Evolutionary conservation across 73 alveolate genomes (phyloP).

Genomic region (Stentor coeruleus): DNA sequence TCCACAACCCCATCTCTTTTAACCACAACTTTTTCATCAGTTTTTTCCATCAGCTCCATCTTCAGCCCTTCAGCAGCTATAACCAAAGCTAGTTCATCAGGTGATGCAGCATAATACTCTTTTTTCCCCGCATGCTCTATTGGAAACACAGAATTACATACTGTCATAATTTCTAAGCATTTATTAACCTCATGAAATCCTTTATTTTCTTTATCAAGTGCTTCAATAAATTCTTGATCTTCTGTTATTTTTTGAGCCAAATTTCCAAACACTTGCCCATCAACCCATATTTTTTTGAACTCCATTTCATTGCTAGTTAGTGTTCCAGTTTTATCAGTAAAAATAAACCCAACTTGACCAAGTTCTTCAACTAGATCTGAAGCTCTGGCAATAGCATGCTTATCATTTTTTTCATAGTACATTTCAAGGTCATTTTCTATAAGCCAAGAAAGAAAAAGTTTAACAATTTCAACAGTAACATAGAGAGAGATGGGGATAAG

Average conservation of each 20-base stretch:
- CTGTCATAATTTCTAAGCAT: constrained; percentile 65
- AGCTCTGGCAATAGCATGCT: constrained; percentile 80
- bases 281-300: constrained; percentile 52
- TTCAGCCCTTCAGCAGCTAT: constrained; percentile 66
- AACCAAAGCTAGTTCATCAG: constrained; percentile 94
- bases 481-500: constrained; percentile 95
- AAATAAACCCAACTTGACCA: constrained; percentile 85
- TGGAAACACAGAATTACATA: constrained; percentile 79
- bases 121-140: constrained; percentile 45
- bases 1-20: not conserved
- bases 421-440: constrained; percentile 71
- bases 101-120: constrained; percentile 80
- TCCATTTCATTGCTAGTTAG: constrained; percentile 68
- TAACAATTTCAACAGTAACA: constrained; percentile 91
- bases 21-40: not conserved
- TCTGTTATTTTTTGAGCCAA: not conserved
- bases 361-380: constrained; percentile 90
- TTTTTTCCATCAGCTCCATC: not conserved
- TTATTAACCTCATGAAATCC: not conserved
- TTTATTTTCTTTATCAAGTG: not conserved
- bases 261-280: constrained; percentile 65
- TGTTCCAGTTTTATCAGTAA: constrained; percentile 95
- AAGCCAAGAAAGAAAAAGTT: constrained; percentile 73
- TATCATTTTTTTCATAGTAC: constrained; percentile 64
- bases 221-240: too few relatives aligned